Conservation (phyloP, 345 rosid species). For the Clausena lansium region DNA sequence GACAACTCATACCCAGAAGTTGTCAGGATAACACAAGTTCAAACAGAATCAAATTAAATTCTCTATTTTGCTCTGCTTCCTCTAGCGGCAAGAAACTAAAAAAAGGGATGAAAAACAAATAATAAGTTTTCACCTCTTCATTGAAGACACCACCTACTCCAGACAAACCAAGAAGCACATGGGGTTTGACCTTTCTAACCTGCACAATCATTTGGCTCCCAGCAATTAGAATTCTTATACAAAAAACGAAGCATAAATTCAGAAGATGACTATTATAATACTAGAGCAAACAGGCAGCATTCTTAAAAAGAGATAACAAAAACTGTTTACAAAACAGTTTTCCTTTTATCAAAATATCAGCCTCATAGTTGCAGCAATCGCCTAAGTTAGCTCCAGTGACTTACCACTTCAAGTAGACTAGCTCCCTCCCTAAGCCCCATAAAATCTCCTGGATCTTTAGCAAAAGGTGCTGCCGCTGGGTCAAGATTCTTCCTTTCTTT, state of each 20-base stretch:
- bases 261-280: conserved; percentile 15
- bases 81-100: neutral
- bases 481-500: conserved; percentile 85
- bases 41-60: neutral
- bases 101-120: conserved; percentile 5
- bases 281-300: neutral
- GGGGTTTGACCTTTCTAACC: conserved; percentile 86
- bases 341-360: neutral
- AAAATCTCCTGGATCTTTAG: conserved; percentile 64
- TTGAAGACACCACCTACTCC: conserved; percentile 95
- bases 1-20: neutral
- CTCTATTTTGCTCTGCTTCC: neutral
- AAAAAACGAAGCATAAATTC: neutral
- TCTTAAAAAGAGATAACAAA: neutral
- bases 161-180: conserved; percentile 97
- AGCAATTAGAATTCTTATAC: conserved; percentile 16
- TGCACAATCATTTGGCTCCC: conserved; percentile 31
- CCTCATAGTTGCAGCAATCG: conserved; percentile 11
- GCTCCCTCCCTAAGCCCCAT: conserved; percentile 81
- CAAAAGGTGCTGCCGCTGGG: conserved; percentile 84
- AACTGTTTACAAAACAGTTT: neutral
- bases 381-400: conserved; percentile 11
- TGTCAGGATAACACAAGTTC: neutral
- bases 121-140: conserved; percentile 60
- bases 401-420: conserved; percentile 85